Evolutionary conservation across 331 rosid genomes (phyloP).

Genomic region (Arachis monticola): DNA sequence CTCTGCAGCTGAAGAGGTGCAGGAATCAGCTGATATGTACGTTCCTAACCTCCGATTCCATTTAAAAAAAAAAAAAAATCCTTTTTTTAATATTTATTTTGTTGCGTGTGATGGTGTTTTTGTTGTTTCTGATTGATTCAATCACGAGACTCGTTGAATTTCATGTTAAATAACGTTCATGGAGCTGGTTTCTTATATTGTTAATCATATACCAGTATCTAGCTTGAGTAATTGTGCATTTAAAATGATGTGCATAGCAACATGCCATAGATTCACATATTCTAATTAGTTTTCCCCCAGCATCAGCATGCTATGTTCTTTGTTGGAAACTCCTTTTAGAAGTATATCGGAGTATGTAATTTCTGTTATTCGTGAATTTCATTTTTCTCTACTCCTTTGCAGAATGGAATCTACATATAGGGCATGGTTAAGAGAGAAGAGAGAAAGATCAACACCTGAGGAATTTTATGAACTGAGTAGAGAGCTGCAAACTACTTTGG

Average conservation of each 20-base stretch:
- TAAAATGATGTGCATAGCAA: slow-evolving; percentile 20
- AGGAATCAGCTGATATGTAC: slow-evolving; percentile 95
- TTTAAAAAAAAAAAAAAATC: not conserved
- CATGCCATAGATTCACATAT: slow-evolving; percentile 3
- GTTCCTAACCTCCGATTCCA: slow-evolving; percentile 29
- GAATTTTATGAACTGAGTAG: slow-evolving; percentile 70
- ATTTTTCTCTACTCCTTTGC: slow-evolving; percentile 7
- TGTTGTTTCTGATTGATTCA: not conserved
- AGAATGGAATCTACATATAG: slow-evolving; percentile 93
- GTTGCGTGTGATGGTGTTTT: not conserved
- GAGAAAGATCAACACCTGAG: slow-evolving; percentile 46
- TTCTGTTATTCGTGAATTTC: slow-evolving; percentile 18
- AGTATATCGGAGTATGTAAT: slow-evolving; percentile 22
- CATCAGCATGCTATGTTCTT: not conserved
- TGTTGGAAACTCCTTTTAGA: not conserved
- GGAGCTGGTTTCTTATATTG: not conserved
- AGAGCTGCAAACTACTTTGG: slow-evolving; percentile 93
- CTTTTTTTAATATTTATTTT: slow-evolving; percentile 10
- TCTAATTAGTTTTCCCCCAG: not conserved
- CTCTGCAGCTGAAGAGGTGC: slow-evolving; percentile 97
- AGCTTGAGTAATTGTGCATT: slow-evolving; percentile 18
- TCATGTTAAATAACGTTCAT: slow-evolving; percentile 7
- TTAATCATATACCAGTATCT: slow-evolving; percentile 1
- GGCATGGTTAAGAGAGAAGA: slow-evolving; percentile 78
- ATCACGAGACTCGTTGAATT: slow-evolving; percentile 30